phyloP scores from a whole-genome alignment of 495 filamentous ascomycete genomes.

The Talaromyces stipitatus region DNA sequence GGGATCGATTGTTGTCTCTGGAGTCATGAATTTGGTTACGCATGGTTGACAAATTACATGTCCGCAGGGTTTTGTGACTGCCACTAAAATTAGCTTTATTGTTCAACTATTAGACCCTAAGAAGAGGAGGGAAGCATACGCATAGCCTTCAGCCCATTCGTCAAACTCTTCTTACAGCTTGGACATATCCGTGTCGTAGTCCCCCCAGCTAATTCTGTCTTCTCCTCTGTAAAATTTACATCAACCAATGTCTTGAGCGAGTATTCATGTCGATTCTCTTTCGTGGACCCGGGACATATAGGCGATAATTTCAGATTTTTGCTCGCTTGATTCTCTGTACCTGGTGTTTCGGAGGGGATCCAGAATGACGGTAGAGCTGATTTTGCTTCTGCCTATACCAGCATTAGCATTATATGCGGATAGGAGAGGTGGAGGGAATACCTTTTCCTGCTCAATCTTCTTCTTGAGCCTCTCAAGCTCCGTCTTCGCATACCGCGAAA shows the following conservation, averaged over 20 bases:
- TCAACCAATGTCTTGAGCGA: conserved; percentile 75
- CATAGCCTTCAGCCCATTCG: conserved; percentile 76
- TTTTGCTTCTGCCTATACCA: conserved; percentile 41
- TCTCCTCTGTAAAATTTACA: conserved; percentile 74
- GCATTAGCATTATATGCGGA: not conserved
- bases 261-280: conserved; percentile 64
- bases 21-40: conserved; percentile 78
- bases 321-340: conserved; percentile 40
- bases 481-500: conserved; percentile 59
- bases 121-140: conserved; percentile 28
- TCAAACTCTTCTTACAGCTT: conserved; percentile 76
- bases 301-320: conserved; percentile 65
- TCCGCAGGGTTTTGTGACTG: conserved; percentile 83
- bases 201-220: conserved; percentile 42
- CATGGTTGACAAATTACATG: conserved; percentile 90
- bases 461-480: conserved; percentile 62
- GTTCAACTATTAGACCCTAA: not conserved
- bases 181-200: conserved; percentile 64
- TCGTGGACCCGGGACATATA: conserved; percentile 69
- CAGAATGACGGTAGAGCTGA: conserved; percentile 86
- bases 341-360: conserved; percentile 82
- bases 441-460: conserved; percentile 69
- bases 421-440: conserved; percentile 14
- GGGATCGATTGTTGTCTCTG: conserved; percentile 52
- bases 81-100: not conserved